Base-by-base conservation (phyloP, 2,329 filamentous ascomycete species). In the Aspergillus sp. region DNA sequence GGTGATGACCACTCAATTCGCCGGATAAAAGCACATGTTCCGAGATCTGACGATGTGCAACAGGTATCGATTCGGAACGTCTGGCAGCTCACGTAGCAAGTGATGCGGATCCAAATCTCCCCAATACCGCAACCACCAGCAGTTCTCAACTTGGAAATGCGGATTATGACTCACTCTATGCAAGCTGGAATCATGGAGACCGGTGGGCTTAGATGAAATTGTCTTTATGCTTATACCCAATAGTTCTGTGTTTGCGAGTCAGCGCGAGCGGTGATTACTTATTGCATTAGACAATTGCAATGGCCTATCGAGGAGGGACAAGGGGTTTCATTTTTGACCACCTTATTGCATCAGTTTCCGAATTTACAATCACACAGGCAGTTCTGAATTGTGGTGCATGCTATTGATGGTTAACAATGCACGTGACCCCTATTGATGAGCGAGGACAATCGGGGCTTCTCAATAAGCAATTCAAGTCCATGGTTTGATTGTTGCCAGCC, bases 361-460 rank as follows among this genome's bases (percentile, higher is more conserved):
- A n/a, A 36, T 42, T 56, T n/a, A 49, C 24, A 42, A 44, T 48
- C 43, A 41, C 45, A 26, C 34, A 18, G 11, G 11, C 9, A 17
- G 18, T 36, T 30, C 12, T 12, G 22, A 45, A 24, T 47, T 18
- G n/a, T 30, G 38, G 17, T 50, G 34, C 48, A 39, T 39, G 5
- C 22, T 44, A 52, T 43, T 36, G 50, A 53, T 13, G 26, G 36
- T 38, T 32, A 18, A 22, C 6, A 5, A 9, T 12, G 38, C 63
- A 66, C 58, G 61, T 66, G 61, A 66, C 26, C 7, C 49, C 58
- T 61, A 63, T 66, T 65, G 64, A 66, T 44, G 44, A 30, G 12
- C 13, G n/a, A 64, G 62, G 65, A 65, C 62, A 66, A 67, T 66
- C 58, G 43, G 45, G 49, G 15, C 54, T 26, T 50, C 45, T 50